A percentile compares a stretch with the other conserved stretches of the same genome.
phyloP scores from a whole-genome alignment of 2,329 filamentous ascomycete genomes.

The Cadophora luteo-olivacea region DNA sequence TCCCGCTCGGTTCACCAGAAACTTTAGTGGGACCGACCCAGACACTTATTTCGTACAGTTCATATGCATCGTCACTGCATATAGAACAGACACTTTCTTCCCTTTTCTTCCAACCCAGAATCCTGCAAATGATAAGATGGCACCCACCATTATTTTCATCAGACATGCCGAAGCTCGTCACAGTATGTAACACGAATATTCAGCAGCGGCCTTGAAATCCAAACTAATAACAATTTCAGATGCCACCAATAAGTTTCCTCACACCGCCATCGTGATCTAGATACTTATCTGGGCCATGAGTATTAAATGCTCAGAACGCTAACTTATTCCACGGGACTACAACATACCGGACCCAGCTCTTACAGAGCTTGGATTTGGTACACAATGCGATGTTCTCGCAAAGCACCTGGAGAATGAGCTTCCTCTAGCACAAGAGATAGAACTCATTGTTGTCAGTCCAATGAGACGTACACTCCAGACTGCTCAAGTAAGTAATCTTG shows the following conservation, averaged over 20 bases:
- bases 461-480: slow-evolving; percentile 45
- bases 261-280: slow-evolving; percentile 15
- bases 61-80: neutral
- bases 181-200: slow-evolving; percentile 43
- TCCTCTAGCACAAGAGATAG: slow-evolving; percentile 41
- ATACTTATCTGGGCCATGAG: neutral
- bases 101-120: neutral
- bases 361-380: slow-evolving; percentile 36
- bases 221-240: slow-evolving; percentile 34
- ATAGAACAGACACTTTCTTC: slow-evolving; percentile 5
- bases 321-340: slow-evolving; percentile 39
- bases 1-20: neutral
- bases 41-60: neutral
- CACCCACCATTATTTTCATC: slow-evolving; percentile 50
- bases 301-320: slow-evolving; percentile 21
- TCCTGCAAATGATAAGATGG: slow-evolving; percentile 42
- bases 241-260: slow-evolving; percentile 42
- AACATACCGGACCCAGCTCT: slow-evolving; percentile 37
- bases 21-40: neutral
- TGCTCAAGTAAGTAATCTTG: slow-evolving; percentile 21
- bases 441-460: slow-evolving; percentile 44
- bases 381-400: slow-evolving; percentile 38
- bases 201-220: neutral
- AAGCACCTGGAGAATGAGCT: slow-evolving; percentile 37
- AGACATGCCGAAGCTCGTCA: slow-evolving; percentile 51